phyloP scores from a whole-genome alignment of 148 eudicot genomes.

The Chenopodium suecicum region DNA sequence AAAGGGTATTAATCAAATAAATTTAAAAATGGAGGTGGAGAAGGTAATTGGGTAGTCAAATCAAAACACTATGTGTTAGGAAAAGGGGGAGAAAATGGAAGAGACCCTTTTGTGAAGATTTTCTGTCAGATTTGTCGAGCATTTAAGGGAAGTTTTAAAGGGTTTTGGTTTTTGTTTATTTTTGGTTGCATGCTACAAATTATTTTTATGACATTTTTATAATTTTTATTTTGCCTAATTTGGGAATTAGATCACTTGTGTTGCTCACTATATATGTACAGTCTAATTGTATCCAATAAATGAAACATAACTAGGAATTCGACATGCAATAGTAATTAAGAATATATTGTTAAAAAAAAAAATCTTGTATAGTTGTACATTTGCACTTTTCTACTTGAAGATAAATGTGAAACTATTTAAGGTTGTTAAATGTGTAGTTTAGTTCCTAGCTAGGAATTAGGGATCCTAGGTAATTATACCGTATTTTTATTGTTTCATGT shows the following conservation, averaged over 20 bases:
- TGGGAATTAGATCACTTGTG: background rate
- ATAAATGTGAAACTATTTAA: too few relatives aligned
- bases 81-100: constrained; percentile 6
- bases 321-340: background rate
- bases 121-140: constrained; percentile 33
- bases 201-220: background rate
- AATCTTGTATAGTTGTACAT: too few relatives aligned
- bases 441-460: background rate
- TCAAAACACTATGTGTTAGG: constrained; percentile 29
- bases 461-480: background rate
- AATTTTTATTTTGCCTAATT: constrained; percentile 15
- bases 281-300: background rate
- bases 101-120: constrained; percentile 26
- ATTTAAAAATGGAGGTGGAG: background rate
- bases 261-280: background rate
- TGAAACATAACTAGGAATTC: background rate
- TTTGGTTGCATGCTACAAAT: constrained; percentile 18
- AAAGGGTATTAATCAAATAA: background rate
- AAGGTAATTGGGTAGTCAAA: constrained; percentile 24
- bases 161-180: constrained; percentile 12
- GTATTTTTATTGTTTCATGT: too few relatives aligned
- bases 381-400: too few relatives aligned
- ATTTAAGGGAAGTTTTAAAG: background rate
- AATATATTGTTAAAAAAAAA: background rate
- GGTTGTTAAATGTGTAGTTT: too few relatives aligned